These are phyloP conservation scores for Mesostigma viride DNA, from an alignment of 139 green algal genomes.

Conservation along the genomic window DNA sequence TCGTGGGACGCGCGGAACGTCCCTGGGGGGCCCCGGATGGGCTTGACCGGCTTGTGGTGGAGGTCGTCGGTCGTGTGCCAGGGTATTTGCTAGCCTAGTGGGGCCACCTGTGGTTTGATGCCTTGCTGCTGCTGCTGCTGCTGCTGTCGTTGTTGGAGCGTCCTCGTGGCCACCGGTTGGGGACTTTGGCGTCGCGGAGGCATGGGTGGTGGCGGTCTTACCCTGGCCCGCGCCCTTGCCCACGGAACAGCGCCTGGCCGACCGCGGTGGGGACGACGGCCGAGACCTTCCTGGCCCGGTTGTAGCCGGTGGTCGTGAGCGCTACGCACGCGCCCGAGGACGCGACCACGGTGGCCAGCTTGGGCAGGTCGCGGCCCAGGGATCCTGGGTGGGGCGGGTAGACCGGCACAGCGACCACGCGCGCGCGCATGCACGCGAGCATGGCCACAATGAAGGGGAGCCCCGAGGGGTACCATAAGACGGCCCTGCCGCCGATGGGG, in stretches of 20 bases:
- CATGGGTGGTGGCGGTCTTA: no score
- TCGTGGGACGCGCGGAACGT: no score
- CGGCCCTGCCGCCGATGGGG: conserved; percentile 4
- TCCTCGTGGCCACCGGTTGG: conserved; percentile 6
- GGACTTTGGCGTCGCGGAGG: no score
- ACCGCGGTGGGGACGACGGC: no score
- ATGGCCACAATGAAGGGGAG: conserved; percentile 35
- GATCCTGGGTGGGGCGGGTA: conserved; percentile 34
- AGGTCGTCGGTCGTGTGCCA: no score
- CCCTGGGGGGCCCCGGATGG: no score
- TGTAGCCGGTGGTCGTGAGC: conserved; percentile 29
- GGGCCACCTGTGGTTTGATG: not conserved
- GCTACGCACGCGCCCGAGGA: conserved; percentile 11
- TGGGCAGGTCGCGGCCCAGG: conserved; percentile 13
- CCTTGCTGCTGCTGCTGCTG: not conserved
- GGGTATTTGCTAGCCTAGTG: no score
- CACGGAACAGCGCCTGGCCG: no score
- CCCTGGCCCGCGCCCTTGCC: no score
- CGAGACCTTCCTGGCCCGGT: no score
- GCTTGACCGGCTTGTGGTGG: no score
- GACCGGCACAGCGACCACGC: conserved; percentile 26
- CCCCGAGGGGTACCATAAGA: conserved; percentile 34
- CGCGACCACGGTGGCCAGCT: conserved; percentile 12
- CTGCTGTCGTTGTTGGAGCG: not conserved
- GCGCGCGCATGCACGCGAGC: conserved; percentile 19